A percentile compares a stretch with the other conserved stretches of the same genome.
Conservation (phyloP, 345 rosid genomes). For the Capsella bursapastoris region DNA sequence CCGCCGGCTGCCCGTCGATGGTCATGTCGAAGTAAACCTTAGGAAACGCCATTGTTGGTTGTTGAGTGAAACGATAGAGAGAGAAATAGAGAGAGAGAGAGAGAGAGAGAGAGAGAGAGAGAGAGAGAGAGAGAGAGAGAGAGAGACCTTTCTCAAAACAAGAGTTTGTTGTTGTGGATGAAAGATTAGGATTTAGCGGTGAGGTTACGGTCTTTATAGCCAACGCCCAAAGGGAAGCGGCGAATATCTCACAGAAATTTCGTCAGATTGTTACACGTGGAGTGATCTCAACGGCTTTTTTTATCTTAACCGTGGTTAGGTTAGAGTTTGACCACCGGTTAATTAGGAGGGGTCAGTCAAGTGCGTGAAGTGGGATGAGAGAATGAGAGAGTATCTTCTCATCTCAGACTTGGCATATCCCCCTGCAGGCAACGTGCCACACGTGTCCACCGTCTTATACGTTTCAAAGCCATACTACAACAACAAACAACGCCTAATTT, state of each 20-base stretch:
- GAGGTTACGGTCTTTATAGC: conserved; percentile 40
- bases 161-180: not conserved
- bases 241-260: conserved; percentile 18
- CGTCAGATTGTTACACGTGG: conserved; percentile 52
- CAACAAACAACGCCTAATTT: too few species aligned
- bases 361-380: not conserved
- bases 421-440: conserved; percentile 21
- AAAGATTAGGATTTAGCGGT: conserved; percentile 35
- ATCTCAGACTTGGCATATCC: conserved; percentile 44
- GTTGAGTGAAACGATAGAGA: not conserved
- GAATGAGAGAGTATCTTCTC: too few species aligned
- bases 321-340: conserved; percentile 35
- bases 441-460: conserved; percentile 16
- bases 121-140: too few species aligned
- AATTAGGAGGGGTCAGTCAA: conserved; percentile 9
- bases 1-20: conserved; percentile 54
- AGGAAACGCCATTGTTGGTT: conserved; percentile 54
- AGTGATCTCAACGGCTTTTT: conserved; percentile 31
- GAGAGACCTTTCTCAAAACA: not conserved
- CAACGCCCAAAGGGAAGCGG: conserved; percentile 24
- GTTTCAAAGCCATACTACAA: not conserved
- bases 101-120: too few species aligned
- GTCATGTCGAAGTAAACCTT: conserved; percentile 69
- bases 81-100: too few species aligned
- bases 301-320: conserved; percentile 45